Evolutionary conservation across 2,329 filamentous ascomycete genomes (phyloP).

Genomic region (Pezicula neosporulosa): DNA sequence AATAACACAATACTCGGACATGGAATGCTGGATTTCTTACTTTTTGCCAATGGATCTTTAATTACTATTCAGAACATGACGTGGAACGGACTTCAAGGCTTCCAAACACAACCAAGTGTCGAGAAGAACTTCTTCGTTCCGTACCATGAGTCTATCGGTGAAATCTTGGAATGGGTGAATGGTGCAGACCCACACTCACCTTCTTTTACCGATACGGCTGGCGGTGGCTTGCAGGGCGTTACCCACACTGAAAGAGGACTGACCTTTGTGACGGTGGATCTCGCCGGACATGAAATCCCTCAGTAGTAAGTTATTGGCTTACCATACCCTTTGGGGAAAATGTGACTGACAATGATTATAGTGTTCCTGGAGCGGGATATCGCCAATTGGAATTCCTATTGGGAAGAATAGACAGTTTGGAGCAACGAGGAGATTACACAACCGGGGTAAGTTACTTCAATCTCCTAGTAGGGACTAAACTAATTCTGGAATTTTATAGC

Average conservation of each 20-base stretch:
- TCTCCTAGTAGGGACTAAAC: too few species aligned
- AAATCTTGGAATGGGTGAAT: slow-evolving; percentile 33
- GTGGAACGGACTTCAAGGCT: slow-evolving; percentile 63
- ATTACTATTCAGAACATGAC: slow-evolving; percentile 70
- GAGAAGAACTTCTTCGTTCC: slow-evolving; percentile 23
- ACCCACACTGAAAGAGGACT: slow-evolving; percentile 60
- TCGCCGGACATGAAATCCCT: slow-evolving; percentile 50
- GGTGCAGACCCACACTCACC: slow-evolving; percentile 9
- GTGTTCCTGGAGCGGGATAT: slow-evolving; percentile 51
- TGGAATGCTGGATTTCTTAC: slow-evolving; percentile 57
- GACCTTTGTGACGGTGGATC: slow-evolving; percentile 53
- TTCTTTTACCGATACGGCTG: slow-evolving; percentile 21
- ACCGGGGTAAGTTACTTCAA: slow-evolving; percentile 7
- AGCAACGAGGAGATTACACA: slow-evolving; percentile 21
- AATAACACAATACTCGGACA: slow-evolving; percentile 60
- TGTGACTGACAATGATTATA: neutral
- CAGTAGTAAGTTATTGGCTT: slow-evolving; percentile 37
- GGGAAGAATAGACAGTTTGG: slow-evolving; percentile 50
- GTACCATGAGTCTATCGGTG: slow-evolving; percentile 47
- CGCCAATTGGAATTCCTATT: slow-evolving; percentile 59
- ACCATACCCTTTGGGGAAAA: neutral
- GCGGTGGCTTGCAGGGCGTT: slow-evolving; percentile 37
- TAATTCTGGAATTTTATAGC: too few species aligned
- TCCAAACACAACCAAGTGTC: slow-evolving; percentile 36
- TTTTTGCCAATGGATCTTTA: slow-evolving; percentile 60